A percentile compares a stretch with the other conserved stretches of the same genome.
phyloP scores from a whole-genome alignment of 768 basidiomycete species.

The Amanita phalloides region DNA sequence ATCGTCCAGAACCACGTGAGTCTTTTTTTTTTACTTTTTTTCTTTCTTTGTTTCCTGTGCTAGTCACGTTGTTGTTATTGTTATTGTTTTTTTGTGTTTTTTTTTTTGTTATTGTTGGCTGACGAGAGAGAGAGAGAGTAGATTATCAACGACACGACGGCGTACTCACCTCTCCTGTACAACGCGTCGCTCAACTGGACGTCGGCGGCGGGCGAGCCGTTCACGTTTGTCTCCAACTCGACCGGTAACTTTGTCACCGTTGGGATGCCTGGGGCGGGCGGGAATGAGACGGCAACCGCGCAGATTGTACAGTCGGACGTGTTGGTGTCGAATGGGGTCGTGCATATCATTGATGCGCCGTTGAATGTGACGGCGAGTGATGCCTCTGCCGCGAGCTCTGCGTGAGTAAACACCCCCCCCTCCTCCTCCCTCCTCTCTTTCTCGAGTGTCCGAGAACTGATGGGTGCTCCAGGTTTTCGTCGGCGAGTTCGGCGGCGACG shows the following conservation, averaged over 20 bases:
- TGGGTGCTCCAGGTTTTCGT: slow-evolving; percentile 19
- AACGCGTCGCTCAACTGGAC: slow-evolving; percentile 15
- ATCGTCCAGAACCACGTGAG: slow-evolving; percentile 54
- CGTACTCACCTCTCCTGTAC: slow-evolving; percentile 45
- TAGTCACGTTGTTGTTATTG: too few species aligned
- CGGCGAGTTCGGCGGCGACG: slow-evolving; percentile 37
- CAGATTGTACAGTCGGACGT: slow-evolving; percentile 49
- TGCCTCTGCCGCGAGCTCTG: slow-evolving; percentile 35
- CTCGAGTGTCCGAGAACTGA: background rate
- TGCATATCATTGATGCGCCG: slow-evolving; percentile 50
- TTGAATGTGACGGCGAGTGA: slow-evolving; percentile 34
- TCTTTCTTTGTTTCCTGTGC: too few species aligned
- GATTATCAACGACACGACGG: slow-evolving; percentile 58
- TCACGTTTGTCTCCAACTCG: slow-evolving; percentile 40
- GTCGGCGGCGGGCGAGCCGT: slow-evolving; percentile 46
- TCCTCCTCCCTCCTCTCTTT: background rate
- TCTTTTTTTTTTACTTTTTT: background rate
- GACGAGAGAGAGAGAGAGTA: too few species aligned
- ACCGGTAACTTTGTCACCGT: slow-evolving; percentile 47
- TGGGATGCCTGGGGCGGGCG: slow-evolving; percentile 9
- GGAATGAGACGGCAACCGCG: slow-evolving; percentile 24
- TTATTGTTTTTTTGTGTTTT: too few species aligned
- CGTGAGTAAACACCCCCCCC: slow-evolving; percentile 26
- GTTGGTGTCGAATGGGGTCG: slow-evolving; percentile 55
- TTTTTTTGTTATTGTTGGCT: too few species aligned